A percentile compares a stretch with the other conserved stretches of the same genome.
These are phyloP conservation scores for Coemansia sp. DNA, from an alignment of 192 early-diverging fungal genomes.

Conservation along the genomic window DNA sequence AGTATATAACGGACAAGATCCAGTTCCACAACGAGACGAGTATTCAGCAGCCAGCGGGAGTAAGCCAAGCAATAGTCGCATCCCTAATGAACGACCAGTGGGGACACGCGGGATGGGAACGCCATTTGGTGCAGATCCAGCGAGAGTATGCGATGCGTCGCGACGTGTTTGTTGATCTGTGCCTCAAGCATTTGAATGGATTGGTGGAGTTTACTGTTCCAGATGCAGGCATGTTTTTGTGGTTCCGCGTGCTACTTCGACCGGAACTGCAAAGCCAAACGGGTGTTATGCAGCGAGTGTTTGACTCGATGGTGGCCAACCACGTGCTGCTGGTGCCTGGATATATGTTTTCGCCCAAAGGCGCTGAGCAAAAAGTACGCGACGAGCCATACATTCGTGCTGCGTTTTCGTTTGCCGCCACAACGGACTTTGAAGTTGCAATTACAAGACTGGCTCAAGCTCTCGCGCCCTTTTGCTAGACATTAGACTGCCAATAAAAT, in stretches of 20 bases:
- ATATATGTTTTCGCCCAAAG: conserved; percentile 56
- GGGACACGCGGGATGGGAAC: conserved; percentile 77
- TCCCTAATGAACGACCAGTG: conserved; percentile 70
- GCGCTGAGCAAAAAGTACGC: conserved; percentile 42
- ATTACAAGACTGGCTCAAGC: conserved; percentile 61
- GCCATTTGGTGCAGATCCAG: conserved; percentile 68
- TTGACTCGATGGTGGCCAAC: conserved; percentile 62
- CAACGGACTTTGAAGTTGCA: conserved; percentile 63
- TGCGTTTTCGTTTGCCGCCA: conserved; percentile 67
- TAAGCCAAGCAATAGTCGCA: conserved; percentile 76
- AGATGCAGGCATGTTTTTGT: conserved; percentile 89
- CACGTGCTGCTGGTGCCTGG: conserved; percentile 77
- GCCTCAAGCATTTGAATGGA: conserved; percentile 62
- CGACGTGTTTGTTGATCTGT: conserved; percentile 65
- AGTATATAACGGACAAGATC: conserved; percentile 74
- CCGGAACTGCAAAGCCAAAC: conserved; percentile 39
- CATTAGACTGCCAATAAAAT: no score
- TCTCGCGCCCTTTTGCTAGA: conserved; percentile 38
- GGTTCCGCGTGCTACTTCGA: conserved; percentile 64
- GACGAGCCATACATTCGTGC: conserved; percentile 64
- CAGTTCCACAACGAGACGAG: conserved; percentile 79
- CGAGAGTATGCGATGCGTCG: conserved; percentile 72
- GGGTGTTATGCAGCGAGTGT: conserved; percentile 60
- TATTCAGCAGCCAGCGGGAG: conserved; percentile 79
- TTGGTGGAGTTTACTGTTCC: conserved; percentile 62